Evolutionary conservation across 768 basidiomycete species (phyloP).

Genomic region (Saitozyma sp.): DNA sequence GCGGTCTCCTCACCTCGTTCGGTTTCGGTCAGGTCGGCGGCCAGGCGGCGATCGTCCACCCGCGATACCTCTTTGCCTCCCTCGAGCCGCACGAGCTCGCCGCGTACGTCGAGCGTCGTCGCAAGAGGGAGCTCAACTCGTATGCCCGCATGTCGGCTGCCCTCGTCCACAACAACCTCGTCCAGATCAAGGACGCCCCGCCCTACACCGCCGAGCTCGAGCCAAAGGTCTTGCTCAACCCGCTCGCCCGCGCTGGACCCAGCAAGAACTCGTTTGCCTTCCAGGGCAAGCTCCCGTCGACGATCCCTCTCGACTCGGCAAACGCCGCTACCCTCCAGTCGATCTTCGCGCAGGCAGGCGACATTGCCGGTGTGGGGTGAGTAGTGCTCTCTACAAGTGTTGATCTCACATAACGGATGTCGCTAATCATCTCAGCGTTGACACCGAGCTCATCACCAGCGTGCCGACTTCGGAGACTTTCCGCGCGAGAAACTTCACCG

Average conservation of each 20-base stretch:
- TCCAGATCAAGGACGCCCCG: conserved; percentile 90
- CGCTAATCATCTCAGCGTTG: conserved; percentile 31
- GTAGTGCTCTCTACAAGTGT: conserved; percentile 5
- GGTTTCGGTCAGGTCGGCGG: conserved; percentile 99
- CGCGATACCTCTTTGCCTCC: conserved; percentile 83
- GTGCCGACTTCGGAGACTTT: conserved; percentile 90
- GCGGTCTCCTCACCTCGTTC: conserved; percentile 53
- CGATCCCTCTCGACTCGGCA: conserved; percentile 60
- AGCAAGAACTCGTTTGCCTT: conserved; percentile 83
- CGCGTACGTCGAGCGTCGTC: conserved; percentile 64
- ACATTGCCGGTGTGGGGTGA: conserved; percentile 71
- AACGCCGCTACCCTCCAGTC: conserved; percentile 70
- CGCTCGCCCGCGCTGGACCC: conserved; percentile 81
- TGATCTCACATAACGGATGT: no score
- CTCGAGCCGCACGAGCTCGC: conserved; percentile 76
- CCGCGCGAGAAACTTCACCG: conserved; percentile 88
- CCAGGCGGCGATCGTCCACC: conserved; percentile 80
- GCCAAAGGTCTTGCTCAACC: conserved; percentile 82
- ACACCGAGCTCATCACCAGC: conserved; percentile 80
- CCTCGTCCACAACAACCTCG: conserved; percentile 89
- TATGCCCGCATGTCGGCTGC: conserved; percentile 72
- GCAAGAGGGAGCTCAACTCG: conserved; percentile 61
- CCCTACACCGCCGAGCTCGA: conserved; percentile 87
- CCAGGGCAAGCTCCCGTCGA: conserved; percentile 62
- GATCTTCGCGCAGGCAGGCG: conserved; percentile 57